Percentiles rank a stretch among this genome's conserved stretches.
phyloP scores from a whole-genome alignment of 345 rosid species.

The Brassica carinata region DNA sequence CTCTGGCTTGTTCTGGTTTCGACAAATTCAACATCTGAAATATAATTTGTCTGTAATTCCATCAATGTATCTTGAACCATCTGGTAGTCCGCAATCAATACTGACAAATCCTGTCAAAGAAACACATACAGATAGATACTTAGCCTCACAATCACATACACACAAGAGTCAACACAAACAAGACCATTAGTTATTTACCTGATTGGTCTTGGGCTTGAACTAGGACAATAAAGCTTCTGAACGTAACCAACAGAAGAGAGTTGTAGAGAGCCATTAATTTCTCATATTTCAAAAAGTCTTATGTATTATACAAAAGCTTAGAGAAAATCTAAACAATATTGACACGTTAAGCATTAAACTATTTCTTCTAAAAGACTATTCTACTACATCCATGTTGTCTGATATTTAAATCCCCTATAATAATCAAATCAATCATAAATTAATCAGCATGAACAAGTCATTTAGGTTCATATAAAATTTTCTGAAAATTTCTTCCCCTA shows the following conservation, averaged over 20 bases:
- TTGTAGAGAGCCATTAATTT: not conserved
- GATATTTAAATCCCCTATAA: not conserved
- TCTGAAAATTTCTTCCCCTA: no score
- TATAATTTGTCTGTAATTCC: not conserved
- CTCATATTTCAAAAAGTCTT: not conserved
- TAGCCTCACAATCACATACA: no score
- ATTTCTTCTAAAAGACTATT: not conserved
- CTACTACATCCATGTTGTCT: not conserved
- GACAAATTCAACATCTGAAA: not conserved
- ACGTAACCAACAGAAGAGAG: not conserved
- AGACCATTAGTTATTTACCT: not conserved
- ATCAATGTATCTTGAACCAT: not conserved
- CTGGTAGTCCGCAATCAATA: not conserved
- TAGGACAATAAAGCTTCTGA: not conserved
- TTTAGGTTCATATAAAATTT: no score
- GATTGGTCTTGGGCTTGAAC: not conserved
- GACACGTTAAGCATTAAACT: not conserved
- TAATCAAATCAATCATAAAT: not conserved
- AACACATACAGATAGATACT: no score
- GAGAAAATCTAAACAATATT: not conserved
- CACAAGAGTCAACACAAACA: not conserved
- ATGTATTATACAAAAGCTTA: not conserved
- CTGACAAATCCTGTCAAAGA: not conserved
- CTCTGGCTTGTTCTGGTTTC: not conserved
- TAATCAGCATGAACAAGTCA: not conserved